Evolutionary conservation across 73 alveolate genomes (phyloP).

Genomic region (Paramecium primaurelia): DNA sequence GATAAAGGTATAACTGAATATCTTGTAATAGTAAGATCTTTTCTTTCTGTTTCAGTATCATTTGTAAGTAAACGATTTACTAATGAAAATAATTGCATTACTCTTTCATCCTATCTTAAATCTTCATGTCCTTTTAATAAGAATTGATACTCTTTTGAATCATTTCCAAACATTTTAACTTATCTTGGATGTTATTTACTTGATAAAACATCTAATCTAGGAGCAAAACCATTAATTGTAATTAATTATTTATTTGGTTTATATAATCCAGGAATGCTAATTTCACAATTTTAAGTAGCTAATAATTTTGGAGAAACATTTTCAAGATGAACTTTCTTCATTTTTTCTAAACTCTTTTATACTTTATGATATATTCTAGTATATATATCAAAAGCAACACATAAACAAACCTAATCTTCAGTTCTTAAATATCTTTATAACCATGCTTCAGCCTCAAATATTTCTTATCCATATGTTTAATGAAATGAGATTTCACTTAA

Average conservation of each 20-base stretch:
- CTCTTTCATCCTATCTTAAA: conserved; percentile 98
- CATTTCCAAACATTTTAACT: conserved; percentile 88
- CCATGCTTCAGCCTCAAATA: conserved; percentile 91
- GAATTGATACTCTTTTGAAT: conserved; percentile 93
- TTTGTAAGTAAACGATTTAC: conserved; percentile 91
- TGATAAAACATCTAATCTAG: conserved; percentile 81
- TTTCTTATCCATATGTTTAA: conserved; percentile 86
- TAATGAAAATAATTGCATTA: conserved; percentile 86
- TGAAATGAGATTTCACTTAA: conserved; percentile 94
- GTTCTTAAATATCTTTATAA: conserved; percentile 61
- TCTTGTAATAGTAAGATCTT: conserved; percentile 87
- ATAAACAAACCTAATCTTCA: conserved; percentile 70
- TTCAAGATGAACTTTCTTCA: conserved; percentile 62
- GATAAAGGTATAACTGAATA: conserved; percentile 97
- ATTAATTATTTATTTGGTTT: conserved; percentile 76
- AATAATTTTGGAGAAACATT: conserved; percentile 79
- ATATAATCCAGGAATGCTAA: conserved; percentile 89
- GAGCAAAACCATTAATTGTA: conserved; percentile 78
- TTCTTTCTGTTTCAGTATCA: conserved; percentile 89
- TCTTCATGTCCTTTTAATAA: conserved; percentile 98
- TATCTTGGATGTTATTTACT: conserved; percentile 97
- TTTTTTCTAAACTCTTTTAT: conserved; percentile 71
- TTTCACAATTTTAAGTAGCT: conserved; percentile 74
- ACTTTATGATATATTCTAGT: conserved; percentile 77
- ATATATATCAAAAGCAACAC: conserved; percentile 93